These are phyloP conservation scores for Sporothrix brasiliensis DNA, from an alignment of 2,329 filamentous ascomycete genomes.

Conservation along the genomic window DNA sequence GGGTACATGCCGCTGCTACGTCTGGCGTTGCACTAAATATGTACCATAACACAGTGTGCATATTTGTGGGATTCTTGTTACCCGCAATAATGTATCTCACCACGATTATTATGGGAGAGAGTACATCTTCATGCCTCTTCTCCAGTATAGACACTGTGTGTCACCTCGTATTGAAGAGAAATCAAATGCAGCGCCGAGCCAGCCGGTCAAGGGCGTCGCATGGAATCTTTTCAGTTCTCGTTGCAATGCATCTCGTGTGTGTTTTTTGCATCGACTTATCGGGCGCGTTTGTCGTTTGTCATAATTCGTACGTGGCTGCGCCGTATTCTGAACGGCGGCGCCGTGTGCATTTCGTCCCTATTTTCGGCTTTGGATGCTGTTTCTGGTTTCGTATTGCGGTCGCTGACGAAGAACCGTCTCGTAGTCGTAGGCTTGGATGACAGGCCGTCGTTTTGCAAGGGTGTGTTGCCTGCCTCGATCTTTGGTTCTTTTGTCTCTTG, in stretches of 20 bases:
- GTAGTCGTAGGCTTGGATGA: background rate
- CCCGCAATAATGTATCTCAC: background rate
- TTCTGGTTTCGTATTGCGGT: background rate
- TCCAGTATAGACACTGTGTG: background rate
- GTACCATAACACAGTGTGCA: constrained; percentile 23
- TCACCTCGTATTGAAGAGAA: constrained; percentile 17
- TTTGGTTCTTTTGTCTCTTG: background rate
- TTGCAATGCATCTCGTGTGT: background rate
- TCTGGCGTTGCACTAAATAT: background rate
- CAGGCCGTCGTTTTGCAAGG: background rate
- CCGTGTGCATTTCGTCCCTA: background rate
- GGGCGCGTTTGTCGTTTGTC: background rate
- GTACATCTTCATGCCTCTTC: background rate
- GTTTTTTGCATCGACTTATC: background rate
- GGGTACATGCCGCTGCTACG: constrained; percentile 17
- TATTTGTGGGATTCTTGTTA: background rate
- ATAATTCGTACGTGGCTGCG: background rate
- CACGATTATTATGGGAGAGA: background rate
- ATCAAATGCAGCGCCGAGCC: constrained; percentile 14
- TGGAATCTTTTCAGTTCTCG: background rate
- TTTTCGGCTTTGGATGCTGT: background rate
- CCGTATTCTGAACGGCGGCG: background rate
- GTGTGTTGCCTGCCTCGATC: background rate
- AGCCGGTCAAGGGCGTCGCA: constrained; percentile 15
- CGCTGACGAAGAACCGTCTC: constrained; percentile 26